Evolutionary conservation across 2,329 filamentous ascomycete species (phyloP).

Genomic region (Sporothrix mexicana): DNA sequence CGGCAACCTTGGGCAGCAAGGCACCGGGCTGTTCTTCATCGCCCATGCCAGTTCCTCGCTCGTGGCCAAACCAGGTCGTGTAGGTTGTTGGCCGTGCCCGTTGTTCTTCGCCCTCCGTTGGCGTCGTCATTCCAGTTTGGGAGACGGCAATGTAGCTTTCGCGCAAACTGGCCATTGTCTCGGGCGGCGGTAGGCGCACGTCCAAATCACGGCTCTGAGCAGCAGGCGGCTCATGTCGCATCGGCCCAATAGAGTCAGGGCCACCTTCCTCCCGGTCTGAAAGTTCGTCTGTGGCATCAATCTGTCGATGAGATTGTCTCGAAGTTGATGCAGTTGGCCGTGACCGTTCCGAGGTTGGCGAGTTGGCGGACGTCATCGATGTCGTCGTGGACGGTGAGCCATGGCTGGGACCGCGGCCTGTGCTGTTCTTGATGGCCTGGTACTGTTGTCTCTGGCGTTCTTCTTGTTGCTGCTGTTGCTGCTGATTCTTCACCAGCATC

Average conservation of each 20-base stretch:
- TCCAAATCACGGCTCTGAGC: not conserved
- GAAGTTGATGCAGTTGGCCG: not conserved
- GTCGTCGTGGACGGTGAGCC: not conserved
- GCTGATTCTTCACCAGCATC: constrained; percentile 31
- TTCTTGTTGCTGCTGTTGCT: constrained; percentile 6
- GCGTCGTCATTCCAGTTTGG: not conserved
- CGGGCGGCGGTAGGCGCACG: not conserved
- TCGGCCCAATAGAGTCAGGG: not conserved
- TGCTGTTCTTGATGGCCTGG: constrained; percentile 10
- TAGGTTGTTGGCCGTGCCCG: not conserved
- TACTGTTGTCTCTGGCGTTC: not conserved
- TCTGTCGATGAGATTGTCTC: not conserved
- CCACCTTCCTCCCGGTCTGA: not conserved
- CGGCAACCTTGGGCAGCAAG: not conserved
- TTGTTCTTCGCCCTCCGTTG: not conserved
- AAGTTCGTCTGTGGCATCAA: not conserved
- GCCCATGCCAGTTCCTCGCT: constrained; percentile 3
- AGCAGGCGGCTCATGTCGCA: not conserved
- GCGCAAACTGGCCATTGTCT: not conserved
- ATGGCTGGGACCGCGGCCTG: not conserved
- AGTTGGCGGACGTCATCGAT: not conserved
- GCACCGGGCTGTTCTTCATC: constrained; percentile 9
- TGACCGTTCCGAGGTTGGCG: not conserved
- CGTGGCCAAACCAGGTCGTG: constrained; percentile 33
- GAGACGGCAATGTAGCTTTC: not conserved